A percentile compares a stretch with the other conserved stretches of the same genome.
These are phyloP conservation scores for Dorcoceras hygrometricum DNA, from an alignment of 257 asterid genomes.

Conservation along the genomic window DNA sequence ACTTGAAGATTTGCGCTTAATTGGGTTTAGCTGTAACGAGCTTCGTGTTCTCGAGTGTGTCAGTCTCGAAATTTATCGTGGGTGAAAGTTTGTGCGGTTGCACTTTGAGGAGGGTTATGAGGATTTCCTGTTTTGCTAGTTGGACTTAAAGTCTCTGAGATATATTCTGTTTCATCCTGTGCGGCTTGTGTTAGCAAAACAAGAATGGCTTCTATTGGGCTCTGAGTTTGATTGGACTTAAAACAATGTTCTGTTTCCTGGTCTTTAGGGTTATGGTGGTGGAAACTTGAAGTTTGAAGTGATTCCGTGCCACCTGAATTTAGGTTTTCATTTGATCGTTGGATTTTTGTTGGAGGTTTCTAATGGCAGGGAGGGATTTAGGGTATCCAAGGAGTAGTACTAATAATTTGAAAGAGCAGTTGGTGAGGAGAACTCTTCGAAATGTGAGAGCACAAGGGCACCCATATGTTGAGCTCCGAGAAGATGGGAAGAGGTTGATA, in stretches of 20 bases:
- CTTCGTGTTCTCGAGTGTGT: too few species aligned
- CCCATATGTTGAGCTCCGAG: constrained; percentile 78
- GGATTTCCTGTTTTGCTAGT: neutral
- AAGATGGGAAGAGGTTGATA: constrained; percentile 76
- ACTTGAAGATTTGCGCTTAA: constrained; percentile 20
- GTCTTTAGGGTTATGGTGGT: neutral
- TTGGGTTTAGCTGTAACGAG: too few species aligned
- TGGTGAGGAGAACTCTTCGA: constrained; percentile 57
- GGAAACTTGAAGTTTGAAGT: neutral
- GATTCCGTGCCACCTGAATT: constrained; percentile 18
- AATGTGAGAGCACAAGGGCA: constrained; percentile 80
- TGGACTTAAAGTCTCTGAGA: constrained; percentile 16
- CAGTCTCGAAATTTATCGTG: constrained; percentile 19
- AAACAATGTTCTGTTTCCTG: neutral
- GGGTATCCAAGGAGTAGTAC: constrained; percentile 38
- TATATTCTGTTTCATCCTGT: neutral
- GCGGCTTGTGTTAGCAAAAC: neutral
- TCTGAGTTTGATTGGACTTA: neutral
- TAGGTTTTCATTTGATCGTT: constrained; percentile 28
- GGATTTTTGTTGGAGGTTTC: constrained; percentile 4
- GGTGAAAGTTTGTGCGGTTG: constrained; percentile 1
- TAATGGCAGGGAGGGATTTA: constrained; percentile 57
- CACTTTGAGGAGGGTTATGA: constrained; percentile 14
- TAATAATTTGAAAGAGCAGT: constrained; percentile 66
- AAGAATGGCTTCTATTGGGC: constrained; percentile 3